A percentile compares a stretch with the other conserved stretches of the same genome.
Conservation (phyloP, 1,139 yeast genomes). For the Taphrina betulina region DNA sequence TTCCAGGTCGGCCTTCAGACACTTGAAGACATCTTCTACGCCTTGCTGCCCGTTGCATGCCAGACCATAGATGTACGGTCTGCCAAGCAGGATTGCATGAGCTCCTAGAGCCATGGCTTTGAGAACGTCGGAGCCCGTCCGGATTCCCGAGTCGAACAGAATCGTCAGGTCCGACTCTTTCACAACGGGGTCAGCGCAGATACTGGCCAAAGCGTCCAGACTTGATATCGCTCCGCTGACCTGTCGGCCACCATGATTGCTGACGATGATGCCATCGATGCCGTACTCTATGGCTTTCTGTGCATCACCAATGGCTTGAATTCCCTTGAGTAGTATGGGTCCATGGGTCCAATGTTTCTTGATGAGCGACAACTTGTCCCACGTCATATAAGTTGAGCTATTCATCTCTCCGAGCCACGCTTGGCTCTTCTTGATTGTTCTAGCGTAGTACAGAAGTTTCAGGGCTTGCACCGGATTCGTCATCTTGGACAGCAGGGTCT, state of each 20-base stretch:
- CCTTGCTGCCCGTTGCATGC: conserved; percentile 75
- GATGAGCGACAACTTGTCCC: conserved; percentile 37
- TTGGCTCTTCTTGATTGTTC: conserved; percentile 23
- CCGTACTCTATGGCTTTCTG: conserved; percentile 62
- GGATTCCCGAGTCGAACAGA: conserved; percentile 70
- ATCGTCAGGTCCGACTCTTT: conserved; percentile 52
- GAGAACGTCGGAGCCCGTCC: conserved; percentile 68
- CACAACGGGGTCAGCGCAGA: conserved; percentile 50
- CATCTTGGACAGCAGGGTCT: conserved; percentile 15
- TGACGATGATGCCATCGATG: conserved; percentile 64
- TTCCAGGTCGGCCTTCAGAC: conserved; percentile 38
- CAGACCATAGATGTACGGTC: conserved; percentile 74
- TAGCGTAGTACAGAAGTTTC: conserved; percentile 25
- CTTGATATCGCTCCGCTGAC: conserved; percentile 68
- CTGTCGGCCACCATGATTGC: conserved; percentile 83
- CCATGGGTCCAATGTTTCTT: conserved; percentile 38
- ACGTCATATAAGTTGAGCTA: conserved; percentile 29
- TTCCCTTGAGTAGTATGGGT: conserved; percentile 69
- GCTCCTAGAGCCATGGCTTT: conserved; percentile 77
- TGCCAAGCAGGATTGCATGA: conserved; percentile 70
- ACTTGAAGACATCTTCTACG: conserved; percentile 52
- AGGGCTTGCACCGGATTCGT: conserved; percentile 21
- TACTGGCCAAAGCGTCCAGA: conserved; percentile 63
- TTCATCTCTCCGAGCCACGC: conserved; percentile 32
- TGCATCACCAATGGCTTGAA: conserved; percentile 68